A percentile compares a stretch with the other conserved stretches of the same genome.
These are phyloP conservation scores for Solanum sejunctum DNA, from an alignment of 257 asterid species.

Conservation along the genomic window DNA sequence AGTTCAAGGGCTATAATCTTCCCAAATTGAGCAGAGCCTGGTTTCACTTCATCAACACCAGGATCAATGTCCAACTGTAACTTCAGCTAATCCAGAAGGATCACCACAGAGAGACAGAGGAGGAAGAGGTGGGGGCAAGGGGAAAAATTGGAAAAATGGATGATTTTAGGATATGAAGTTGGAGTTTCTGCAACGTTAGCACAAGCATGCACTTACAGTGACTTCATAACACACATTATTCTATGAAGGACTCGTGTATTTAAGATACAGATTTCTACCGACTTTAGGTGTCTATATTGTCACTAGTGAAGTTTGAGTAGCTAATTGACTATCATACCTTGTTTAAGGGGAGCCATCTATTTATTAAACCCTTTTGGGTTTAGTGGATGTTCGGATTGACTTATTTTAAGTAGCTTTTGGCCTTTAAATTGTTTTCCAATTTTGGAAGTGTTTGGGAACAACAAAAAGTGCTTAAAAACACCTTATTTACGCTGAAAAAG, in stretches of 20 bases:
- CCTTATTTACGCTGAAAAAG: too few relatives aligned
- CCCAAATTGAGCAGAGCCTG: background rate
- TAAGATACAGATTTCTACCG: background rate
- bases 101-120: background rate
- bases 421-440: too few relatives aligned
- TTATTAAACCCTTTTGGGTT: background rate
- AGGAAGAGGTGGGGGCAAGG: background rate
- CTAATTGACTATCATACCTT: background rate
- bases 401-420: too few relatives aligned
- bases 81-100: background rate
- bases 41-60: background rate
- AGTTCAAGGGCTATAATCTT: background rate
- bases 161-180: background rate
- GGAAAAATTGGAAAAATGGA: background rate
- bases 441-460: too few relatives aligned
- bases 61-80: background rate
- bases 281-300: background rate
- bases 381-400: too few relatives aligned
- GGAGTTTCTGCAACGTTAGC: background rate
- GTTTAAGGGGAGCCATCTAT: background rate
- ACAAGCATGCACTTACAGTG: background rate
- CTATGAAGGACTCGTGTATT: background rate
- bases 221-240: background rate
- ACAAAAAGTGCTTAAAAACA: too few relatives aligned
- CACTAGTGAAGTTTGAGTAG: background rate